Percentiles rank a stretch among this genome's conserved stretches.
These are phyloP conservation scores for Dentipellis sp. DNA, from an alignment of 768 basidiomycete genomes.

Conservation along the genomic window DNA sequence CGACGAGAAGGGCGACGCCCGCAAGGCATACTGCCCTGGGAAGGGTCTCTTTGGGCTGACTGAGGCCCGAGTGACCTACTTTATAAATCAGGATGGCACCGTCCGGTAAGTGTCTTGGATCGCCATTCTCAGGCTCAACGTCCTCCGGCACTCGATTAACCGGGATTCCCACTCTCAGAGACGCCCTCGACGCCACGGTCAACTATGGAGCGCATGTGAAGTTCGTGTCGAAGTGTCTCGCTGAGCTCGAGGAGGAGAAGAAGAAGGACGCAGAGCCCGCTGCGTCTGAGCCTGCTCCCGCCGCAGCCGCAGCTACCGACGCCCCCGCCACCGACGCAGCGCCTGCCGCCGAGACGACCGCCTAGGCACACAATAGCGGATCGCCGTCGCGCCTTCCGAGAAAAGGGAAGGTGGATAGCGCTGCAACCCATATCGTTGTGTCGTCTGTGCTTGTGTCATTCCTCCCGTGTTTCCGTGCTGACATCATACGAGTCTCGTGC, in stretches of 20 bases:
- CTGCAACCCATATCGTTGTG: too few species aligned
- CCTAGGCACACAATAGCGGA: too few species aligned
- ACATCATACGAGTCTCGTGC: too few species aligned
- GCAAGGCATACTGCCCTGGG: constrained; percentile 57
- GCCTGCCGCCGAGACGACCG: not conserved
- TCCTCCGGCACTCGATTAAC: constrained; percentile 18
- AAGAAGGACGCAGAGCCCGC: not conserved
- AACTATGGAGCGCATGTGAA: constrained; percentile 59
- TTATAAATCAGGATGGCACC: constrained; percentile 65
- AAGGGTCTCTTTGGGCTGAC: constrained; percentile 59
- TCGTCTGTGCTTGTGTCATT: too few species aligned
- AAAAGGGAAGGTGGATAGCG: too few species aligned
- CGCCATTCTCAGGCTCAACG: not conserved
- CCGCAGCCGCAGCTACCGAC: constrained; percentile 19
- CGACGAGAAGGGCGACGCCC: constrained; percentile 52
- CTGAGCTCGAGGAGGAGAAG: constrained; percentile 16
- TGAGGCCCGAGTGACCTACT: constrained; percentile 61
- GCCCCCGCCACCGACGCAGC: not conserved
- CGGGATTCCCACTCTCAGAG: constrained; percentile 21
- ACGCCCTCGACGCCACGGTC: constrained; percentile 48
- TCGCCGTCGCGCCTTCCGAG: too few species aligned
- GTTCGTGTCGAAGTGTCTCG: constrained; percentile 64
- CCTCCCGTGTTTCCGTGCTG: too few species aligned
- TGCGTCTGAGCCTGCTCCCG: not conserved
- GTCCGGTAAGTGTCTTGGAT: constrained; percentile 36